Percentiles rank a stretch among this genome's conserved stretches.
Conservation (phyloP, 495 filamentous ascomycete species). For the Sphaerosporella brunnea region DNA sequence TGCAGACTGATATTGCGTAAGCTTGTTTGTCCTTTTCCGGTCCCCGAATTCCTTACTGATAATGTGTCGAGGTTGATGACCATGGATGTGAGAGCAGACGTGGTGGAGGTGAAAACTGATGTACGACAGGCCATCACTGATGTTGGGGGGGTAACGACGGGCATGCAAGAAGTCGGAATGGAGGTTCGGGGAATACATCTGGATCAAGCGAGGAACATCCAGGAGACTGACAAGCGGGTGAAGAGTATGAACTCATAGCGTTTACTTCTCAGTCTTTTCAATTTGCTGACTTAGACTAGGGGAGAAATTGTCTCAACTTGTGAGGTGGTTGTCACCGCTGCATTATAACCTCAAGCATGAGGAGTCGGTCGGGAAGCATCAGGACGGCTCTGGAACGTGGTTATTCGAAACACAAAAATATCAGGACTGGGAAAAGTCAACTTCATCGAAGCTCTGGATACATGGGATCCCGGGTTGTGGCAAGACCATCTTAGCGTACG, state of each 20-base stretch:
- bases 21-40: background rate
- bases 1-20: background rate
- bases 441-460: background rate
- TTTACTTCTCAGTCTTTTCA: background rate
- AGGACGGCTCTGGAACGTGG: background rate
- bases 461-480: constrained; percentile 1
- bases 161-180: background rate
- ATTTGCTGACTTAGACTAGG: background rate
- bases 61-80: background rate
- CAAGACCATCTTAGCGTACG: background rate
- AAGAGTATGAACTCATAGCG: background rate
- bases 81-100: background rate
- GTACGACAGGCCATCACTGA: too few species aligned
- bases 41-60: background rate
- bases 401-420: background rate
- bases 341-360: background rate
- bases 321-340: background rate
- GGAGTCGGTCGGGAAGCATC: background rate
- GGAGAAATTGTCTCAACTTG: background rate
- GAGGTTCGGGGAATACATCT: background rate
- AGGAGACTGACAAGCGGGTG: background rate
- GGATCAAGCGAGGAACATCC: background rate
- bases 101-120: too few species aligned
- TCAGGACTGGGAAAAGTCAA: background rate
- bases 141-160: background rate